Percentiles rank a stretch among this genome's conserved stretches.
Evolutionary conservation across 2,329 filamentous ascomycete species (phyloP).

Genomic region (Diaporthe sp.): DNA sequence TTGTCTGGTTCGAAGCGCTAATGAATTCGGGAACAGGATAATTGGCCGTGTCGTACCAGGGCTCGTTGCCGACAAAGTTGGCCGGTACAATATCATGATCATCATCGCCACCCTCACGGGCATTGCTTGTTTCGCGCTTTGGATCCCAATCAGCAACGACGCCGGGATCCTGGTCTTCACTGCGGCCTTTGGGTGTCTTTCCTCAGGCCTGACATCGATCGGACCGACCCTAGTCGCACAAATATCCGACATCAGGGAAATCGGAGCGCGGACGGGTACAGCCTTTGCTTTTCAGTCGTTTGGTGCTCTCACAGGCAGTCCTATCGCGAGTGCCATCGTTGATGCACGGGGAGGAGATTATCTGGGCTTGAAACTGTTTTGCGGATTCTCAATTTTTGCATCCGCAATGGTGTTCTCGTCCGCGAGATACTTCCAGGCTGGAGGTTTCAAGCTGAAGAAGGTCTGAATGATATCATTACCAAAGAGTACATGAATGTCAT

Average conservation of each 20-base stretch:
- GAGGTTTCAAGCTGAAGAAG: neutral
- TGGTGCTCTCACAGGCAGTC: slow-evolving; percentile 75
- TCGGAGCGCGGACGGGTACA: slow-evolving; percentile 76
- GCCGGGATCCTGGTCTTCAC: slow-evolving; percentile 74
- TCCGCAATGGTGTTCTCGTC: neutral
- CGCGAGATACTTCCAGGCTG: neutral
- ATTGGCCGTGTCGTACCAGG: slow-evolving; percentile 49
- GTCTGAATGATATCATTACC: neutral
- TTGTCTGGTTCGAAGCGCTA: neutral
- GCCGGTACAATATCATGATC: slow-evolving; percentile 63
- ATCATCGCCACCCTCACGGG: slow-evolving; percentile 63
- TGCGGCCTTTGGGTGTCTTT: slow-evolving; percentile 77
- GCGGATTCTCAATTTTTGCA: slow-evolving; percentile 8
- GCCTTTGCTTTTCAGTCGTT: slow-evolving; percentile 73
- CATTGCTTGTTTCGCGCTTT: slow-evolving; percentile 60
- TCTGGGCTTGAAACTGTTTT: slow-evolving; percentile 12
- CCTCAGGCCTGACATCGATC: slow-evolving; percentile 75
- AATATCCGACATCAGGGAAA: slow-evolving; percentile 76
- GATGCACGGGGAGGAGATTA: slow-evolving; percentile 9
- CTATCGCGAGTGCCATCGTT: slow-evolving; percentile 75
- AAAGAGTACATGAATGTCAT: neutral
- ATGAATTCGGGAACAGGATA: neutral
- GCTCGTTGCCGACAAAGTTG: slow-evolving; percentile 51
- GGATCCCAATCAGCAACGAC: slow-evolving; percentile 62
- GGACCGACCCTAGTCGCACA: slow-evolving; percentile 75